Conservation (phyloP, 495 filamentous ascomycete species). For the Xylaria grammica region DNA sequence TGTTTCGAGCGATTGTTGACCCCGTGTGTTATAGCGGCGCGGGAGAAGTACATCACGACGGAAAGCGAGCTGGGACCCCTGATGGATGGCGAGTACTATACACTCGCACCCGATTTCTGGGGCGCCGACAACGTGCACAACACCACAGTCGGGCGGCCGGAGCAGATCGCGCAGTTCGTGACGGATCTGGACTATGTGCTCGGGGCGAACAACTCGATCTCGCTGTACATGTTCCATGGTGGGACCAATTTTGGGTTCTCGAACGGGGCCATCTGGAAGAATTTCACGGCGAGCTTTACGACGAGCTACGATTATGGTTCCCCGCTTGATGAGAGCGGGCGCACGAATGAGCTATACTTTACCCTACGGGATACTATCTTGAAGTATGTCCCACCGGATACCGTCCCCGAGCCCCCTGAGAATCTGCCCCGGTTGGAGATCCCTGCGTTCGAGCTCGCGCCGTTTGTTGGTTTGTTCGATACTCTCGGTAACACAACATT, state of each 20-base stretch:
- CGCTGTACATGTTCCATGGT: slow-evolving; percentile 57
- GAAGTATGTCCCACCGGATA: slow-evolving; percentile 38
- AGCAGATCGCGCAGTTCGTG: slow-evolving; percentile 28
- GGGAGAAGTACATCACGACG: slow-evolving; percentile 47
- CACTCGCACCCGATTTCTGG: slow-evolving; percentile 45
- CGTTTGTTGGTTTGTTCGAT: slow-evolving; percentile 37
- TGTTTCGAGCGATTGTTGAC: too few species aligned
- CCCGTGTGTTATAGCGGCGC: too few species aligned
- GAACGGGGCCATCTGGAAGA: slow-evolving; percentile 51
- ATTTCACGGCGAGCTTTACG: slow-evolving; percentile 41
- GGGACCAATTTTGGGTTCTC: slow-evolving; percentile 53
- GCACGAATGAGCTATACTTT: slow-evolving; percentile 48
- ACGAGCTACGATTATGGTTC: slow-evolving; percentile 57
- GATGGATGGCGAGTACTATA: slow-evolving; percentile 52
- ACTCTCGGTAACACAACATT: slow-evolving; percentile 25
- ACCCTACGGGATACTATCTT: slow-evolving; percentile 44
- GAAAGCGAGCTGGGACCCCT: slow-evolving; percentile 46
- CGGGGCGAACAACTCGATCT: slow-evolving; percentile 47
- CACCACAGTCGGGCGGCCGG: slow-evolving; percentile 33
- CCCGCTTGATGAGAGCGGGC: slow-evolving; percentile 54
- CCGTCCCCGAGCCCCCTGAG: slow-evolving; percentile 37
- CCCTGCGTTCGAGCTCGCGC: slow-evolving; percentile 34
- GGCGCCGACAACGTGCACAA: slow-evolving; percentile 39
- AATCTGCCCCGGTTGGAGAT: slow-evolving; percentile 41
- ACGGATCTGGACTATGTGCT: slow-evolving; percentile 49